These are phyloP conservation scores for Physcia stellaris DNA, from an alignment of 495 filamentous ascomycete genomes.

Conservation along the genomic window DNA sequence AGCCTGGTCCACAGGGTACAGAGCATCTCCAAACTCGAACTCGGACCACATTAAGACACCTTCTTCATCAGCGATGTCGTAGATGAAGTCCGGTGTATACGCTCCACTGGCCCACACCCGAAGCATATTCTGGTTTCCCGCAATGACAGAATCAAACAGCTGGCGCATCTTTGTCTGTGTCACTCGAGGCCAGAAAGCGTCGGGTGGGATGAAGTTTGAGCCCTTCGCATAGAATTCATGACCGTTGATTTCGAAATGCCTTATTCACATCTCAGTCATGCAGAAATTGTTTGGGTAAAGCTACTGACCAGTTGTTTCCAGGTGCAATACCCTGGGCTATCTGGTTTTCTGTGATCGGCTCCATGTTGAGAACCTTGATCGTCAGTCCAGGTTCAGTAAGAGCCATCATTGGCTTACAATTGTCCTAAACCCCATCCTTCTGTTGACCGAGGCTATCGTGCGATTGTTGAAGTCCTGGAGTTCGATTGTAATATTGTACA, in stretches of 20 bases:
- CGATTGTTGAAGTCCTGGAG: slow-evolving; percentile 25
- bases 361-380: slow-evolving; percentile 37
- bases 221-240: slow-evolving; percentile 56
- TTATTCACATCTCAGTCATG: background rate
- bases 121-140: slow-evolving; percentile 57
- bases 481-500: slow-evolving; percentile 44
- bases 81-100: slow-evolving; percentile 54
- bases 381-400: background rate
- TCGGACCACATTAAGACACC: slow-evolving; percentile 57
- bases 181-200: slow-evolving; percentile 53
- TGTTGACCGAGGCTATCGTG: slow-evolving; percentile 34
- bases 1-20: slow-evolving; percentile 42
- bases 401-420: slow-evolving; percentile 22
- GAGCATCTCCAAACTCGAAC: slow-evolving; percentile 50
- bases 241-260: slow-evolving; percentile 54
- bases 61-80: slow-evolving; percentile 51
- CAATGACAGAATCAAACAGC: slow-evolving; percentile 41
- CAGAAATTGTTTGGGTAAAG: background rate
- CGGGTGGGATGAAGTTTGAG: slow-evolving; percentile 52
- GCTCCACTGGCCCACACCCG: slow-evolving; percentile 53
- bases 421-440: slow-evolving; percentile 51
- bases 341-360: slow-evolving; percentile 43
- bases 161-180: slow-evolving; percentile 38
- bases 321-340: slow-evolving; percentile 43
- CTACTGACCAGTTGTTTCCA: slow-evolving; percentile 40